Percentiles rank a stretch among this genome's conserved stretches.
Conservation (phyloP, 1,139 yeast genomes). For the Pichia cactophila region DNA sequence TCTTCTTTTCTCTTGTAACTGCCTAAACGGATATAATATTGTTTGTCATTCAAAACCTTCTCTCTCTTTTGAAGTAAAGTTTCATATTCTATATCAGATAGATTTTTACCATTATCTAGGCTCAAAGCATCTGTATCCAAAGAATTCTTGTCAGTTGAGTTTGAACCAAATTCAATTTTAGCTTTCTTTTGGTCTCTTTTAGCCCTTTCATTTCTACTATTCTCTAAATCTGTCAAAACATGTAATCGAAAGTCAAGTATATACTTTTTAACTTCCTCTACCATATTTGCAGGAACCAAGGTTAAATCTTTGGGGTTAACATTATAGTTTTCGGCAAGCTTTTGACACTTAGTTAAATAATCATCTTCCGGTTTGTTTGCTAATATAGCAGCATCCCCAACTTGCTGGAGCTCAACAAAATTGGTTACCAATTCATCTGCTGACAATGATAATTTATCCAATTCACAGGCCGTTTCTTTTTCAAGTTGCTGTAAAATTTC, state of each 20-base stretch:
- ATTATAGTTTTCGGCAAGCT: conserved; percentile 34
- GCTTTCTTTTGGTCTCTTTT: conserved; percentile 47
- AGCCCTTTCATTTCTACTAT: conserved; percentile 46
- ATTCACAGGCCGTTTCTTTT: conserved; percentile 6
- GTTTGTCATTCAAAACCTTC: conserved; percentile 22
- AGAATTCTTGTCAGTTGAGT: background rate
- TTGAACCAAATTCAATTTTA: conserved; percentile 24
- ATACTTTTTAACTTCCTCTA: conserved; percentile 51
- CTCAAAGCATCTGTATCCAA: background rate
- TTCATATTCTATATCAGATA: conserved; percentile 19
- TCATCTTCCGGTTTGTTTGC: conserved; percentile 12
- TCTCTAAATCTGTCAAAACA: conserved; percentile 47
- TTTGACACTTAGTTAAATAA: conserved; percentile 11
- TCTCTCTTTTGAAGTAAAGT: conserved; percentile 21
- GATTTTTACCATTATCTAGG: background rate
- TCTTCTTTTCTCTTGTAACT: conserved; percentile 20
- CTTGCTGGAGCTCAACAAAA: background rate
- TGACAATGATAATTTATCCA: background rate
- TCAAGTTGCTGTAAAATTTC: background rate
- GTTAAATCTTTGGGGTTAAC: conserved; percentile 54
- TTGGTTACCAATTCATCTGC: background rate
- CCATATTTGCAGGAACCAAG: conserved; percentile 54
- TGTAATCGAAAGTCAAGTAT: conserved; percentile 56
- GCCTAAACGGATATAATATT: conserved; percentile 12
- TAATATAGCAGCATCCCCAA: background rate